Base-by-base conservation (phyloP, 495 filamentous ascomycete genomes). In the Penicillium fimorum region DNA sequence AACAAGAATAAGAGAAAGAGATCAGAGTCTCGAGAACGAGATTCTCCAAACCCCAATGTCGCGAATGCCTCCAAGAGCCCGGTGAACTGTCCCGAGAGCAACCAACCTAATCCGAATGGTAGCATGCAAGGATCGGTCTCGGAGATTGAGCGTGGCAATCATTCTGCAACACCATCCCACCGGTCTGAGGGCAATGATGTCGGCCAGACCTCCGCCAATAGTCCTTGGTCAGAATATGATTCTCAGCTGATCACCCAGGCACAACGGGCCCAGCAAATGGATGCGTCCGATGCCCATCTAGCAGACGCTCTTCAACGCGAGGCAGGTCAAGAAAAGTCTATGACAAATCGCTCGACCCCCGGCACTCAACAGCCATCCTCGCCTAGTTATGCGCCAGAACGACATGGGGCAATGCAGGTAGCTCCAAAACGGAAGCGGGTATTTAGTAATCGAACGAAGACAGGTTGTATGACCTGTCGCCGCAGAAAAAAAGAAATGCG, bases 401-500 rank as follows among this genome's bases (percentile, higher is more conserved):
- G 76, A 15, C 57, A 72, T 49, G 65, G 70, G 17, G 57, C 69
- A 4, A 63, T 83, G 18, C 84, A 91, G 71, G 82, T 87, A 11
- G 87, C 89, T 57, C 85, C 86, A 9, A 91, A 91, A 67, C 79
- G 91, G 61, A 96, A 96, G 67, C 84, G 91, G 24, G 79, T 95
- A 64, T 98, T 97, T 67, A 96, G 90, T 71, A 97, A 97, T 70
- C 84, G 94, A 51, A 97, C 94, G 17, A 97, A 97, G 76, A 97
- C 94, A 32, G 94, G 94, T 17, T 98, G 94, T 69, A 88, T 96
- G 76, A 98, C 94, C 27, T 98, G 94, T 70, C 81, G 94, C 52
- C 83, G 86, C 62, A 83, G 94, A 45, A 98, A 98, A 98, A 82
- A 98, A 98, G 83, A 98, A 98, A 72, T 98, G 94, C 68, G 94